phyloP scores from a whole-genome alignment of 345 rosid genomes.

The Hirschfeldia incana region DNA sequence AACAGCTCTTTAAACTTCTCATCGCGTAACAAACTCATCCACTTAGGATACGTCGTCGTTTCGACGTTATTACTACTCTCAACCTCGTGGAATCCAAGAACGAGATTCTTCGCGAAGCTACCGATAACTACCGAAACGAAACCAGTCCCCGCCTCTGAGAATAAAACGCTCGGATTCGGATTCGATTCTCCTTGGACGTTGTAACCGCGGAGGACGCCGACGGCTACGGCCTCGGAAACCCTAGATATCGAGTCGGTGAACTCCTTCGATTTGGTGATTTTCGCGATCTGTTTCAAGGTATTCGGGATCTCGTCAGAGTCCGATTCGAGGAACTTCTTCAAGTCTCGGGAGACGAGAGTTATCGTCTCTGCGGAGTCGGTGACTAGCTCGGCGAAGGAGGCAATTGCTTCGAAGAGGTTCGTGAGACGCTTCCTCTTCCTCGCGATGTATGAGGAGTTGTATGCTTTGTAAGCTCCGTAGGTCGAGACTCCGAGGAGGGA shows the following conservation, averaged over 20 bases:
- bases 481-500: slow-evolving; percentile 60
- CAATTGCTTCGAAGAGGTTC: slow-evolving; percentile 52
- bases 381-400: slow-evolving; percentile 63
- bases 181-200: background rate
- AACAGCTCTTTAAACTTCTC: slow-evolving; percentile 68
- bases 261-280: slow-evolving; percentile 40
- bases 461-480: slow-evolving; percentile 70
- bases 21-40: slow-evolving; percentile 53
- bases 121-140: slow-evolving; percentile 86
- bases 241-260: slow-evolving; percentile 58
- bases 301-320: background rate
- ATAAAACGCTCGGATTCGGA: slow-evolving; percentile 45
- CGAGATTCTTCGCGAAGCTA: slow-evolving; percentile 86
- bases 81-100: slow-evolving; percentile 63
- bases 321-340: background rate
- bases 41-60: slow-evolving; percentile 43
- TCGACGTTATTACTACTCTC: slow-evolving; percentile 9
- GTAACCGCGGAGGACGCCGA: background rate
- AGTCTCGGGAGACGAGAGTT: background rate
- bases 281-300: background rate
- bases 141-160: slow-evolving; percentile 72
- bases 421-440: slow-evolving; percentile 60
- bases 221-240: slow-evolving; percentile 62
- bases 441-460: slow-evolving; percentile 56
- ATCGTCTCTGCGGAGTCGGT: slow-evolving; percentile 64